Percentiles rank a stretch among this genome's conserved stretches.
phyloP scores from a whole-genome alignment of 352 stramenopile genomes.

The Globisporangium spiculum region DNA sequence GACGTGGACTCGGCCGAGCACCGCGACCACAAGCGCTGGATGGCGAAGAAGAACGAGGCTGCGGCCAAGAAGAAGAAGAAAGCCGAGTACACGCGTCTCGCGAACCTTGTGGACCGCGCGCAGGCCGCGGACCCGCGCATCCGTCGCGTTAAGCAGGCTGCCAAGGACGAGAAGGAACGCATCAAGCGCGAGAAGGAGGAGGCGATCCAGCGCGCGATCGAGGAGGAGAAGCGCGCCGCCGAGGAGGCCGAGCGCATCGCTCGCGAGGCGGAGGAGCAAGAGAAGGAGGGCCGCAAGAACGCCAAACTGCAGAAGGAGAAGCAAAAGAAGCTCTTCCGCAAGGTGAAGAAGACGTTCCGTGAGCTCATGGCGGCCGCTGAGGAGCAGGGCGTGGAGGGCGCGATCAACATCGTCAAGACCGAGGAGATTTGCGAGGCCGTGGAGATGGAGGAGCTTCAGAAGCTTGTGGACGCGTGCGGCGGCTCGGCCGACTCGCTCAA shows the following conservation, averaged over 20 bases:
- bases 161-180: constrained; percentile 81
- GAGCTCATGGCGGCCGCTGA: constrained; percentile 66
- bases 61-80: constrained; percentile 89
- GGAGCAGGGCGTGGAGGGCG: constrained; percentile 53
- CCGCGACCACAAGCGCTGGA: constrained; percentile 85
- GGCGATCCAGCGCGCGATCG: constrained; percentile 57
- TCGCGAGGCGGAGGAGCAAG: constrained; percentile 56
- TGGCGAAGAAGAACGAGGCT: constrained; percentile 87
- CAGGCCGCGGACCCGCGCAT: constrained; percentile 74
- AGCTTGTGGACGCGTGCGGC: constrained; percentile 60
- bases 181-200: constrained; percentile 77
- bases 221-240: constrained; percentile 62
- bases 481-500: constrained; percentile 50
- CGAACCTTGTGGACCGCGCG: constrained; percentile 76
- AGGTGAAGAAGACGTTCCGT: constrained; percentile 84
- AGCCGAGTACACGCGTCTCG: constrained; percentile 80
- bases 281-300: constrained; percentile 68
- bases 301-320: constrained; percentile 80
- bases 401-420: constrained; percentile 70
- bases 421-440: constrained; percentile 72
- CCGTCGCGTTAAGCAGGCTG: constrained; percentile 76
- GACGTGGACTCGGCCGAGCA: constrained; percentile 82
- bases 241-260: constrained; percentile 50
- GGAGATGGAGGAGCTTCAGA: constrained; percentile 69
- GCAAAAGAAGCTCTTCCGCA: constrained; percentile 82